phyloP scores from a whole-genome alignment of 2,329 filamentous ascomycete genomes.

The Pyrenochaeta sp. region DNA sequence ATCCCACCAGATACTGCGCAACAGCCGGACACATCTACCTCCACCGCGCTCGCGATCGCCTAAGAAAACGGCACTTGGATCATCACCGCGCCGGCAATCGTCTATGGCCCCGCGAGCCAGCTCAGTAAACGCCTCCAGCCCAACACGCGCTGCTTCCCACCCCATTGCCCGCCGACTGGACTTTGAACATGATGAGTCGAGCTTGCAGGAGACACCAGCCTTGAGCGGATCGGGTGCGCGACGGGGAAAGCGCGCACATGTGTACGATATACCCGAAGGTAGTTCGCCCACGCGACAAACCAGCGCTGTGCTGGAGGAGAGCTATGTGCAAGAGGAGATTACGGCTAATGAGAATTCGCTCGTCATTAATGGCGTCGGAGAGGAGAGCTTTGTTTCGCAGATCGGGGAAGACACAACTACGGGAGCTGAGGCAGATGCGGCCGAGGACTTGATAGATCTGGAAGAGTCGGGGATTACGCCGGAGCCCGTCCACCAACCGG shows the following conservation, averaged over 20 bases:
- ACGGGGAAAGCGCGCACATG: conserved; percentile 37
- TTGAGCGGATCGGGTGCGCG: conserved; percentile 46
- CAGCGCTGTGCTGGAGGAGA: conserved; percentile 43
- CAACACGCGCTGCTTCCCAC: conserved; percentile 41
- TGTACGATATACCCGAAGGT: conserved; percentile 45
- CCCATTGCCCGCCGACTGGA: conserved; percentile 64
- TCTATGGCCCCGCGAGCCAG: conserved; percentile 64
- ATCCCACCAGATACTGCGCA: conserved; percentile 57
- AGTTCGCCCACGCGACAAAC: conserved; percentile 38
- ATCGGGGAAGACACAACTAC: conserved; percentile 40
- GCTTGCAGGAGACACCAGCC: conserved; percentile 39
- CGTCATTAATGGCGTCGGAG: conserved; percentile 25
- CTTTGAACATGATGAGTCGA: conserved; percentile 57
- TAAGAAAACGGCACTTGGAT: conserved; percentile 66
- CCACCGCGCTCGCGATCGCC: conserved; percentile 66
- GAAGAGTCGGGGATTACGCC: conserved; percentile 40
- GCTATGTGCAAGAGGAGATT: conserved; percentile 43
- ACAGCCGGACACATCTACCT: conserved; percentile 56
- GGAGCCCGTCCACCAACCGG: conserved; percentile 35
- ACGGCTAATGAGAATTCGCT: conserved; percentile 34
- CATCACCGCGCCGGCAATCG: conserved; percentile 69
- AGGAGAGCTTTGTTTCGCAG: conserved; percentile 40
- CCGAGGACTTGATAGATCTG: conserved; percentile 28
- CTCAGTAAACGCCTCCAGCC: conserved; percentile 46
- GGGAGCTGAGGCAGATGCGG: conserved; percentile 17